phyloP scores from a whole-genome alignment of 2,329 filamentous ascomycete species.

The Beauveria australis region DNA sequence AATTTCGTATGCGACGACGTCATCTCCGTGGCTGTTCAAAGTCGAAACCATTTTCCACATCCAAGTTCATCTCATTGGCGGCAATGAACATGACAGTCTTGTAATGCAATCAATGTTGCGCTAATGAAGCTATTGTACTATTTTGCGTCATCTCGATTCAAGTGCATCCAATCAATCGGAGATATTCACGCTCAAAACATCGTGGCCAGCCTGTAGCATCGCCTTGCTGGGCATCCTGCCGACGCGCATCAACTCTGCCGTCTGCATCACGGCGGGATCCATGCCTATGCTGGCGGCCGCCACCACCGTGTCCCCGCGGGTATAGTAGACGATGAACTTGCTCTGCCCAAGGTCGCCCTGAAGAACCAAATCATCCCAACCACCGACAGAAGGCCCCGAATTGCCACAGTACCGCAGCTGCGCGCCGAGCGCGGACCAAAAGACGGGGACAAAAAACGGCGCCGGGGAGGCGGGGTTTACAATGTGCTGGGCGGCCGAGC shows the following conservation, averaged over 20 bases:
- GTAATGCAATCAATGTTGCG: not conserved
- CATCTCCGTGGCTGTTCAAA: not conserved
- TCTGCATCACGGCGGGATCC: slow-evolving; percentile 79
- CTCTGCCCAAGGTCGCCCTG: slow-evolving; percentile 67
- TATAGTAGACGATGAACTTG: slow-evolving; percentile 86
- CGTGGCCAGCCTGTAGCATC: slow-evolving; percentile 58
- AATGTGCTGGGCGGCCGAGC: slow-evolving; percentile 71
- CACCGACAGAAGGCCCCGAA: slow-evolving; percentile 45
- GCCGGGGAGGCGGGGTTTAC: slow-evolving; percentile 52
- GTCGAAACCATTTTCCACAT: not conserved
- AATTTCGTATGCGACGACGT: no score
- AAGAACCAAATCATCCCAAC: slow-evolving; percentile 80
- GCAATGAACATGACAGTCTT: no score
- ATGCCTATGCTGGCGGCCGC: slow-evolving; percentile 86
- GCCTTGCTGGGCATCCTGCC: slow-evolving; percentile 77
- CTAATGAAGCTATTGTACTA: not conserved
- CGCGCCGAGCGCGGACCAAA: slow-evolving; percentile 88
- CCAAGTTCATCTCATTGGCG: no score
- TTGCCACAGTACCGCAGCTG: slow-evolving; percentile 94
- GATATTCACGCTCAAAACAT: slow-evolving; percentile 37
- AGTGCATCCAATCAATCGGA: slow-evolving; percentile 18
- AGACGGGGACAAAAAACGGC: slow-evolving; percentile 80
- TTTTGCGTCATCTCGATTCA: not conserved
- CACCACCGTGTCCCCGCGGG: slow-evolving; percentile 75
- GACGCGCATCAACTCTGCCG: slow-evolving; percentile 74